These are phyloP conservation scores for Ceratocystis alfenasii DNA, from an alignment of 2,329 filamentous ascomycete species.

Conservation along the genomic window DNA sequence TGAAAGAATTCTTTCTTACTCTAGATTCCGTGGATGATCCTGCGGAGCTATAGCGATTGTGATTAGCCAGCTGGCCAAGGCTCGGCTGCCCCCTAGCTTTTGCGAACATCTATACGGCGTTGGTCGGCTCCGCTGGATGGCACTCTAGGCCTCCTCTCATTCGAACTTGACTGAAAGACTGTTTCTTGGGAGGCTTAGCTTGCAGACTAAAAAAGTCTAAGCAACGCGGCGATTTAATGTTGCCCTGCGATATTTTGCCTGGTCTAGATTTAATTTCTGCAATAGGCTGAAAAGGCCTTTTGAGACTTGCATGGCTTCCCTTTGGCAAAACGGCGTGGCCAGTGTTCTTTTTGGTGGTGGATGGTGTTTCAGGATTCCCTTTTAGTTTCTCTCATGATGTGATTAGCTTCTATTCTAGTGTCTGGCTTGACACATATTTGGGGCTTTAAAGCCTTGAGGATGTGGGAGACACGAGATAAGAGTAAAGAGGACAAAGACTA, in stretches of 20 bases:
- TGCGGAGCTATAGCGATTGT: not conserved
- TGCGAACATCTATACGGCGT: not conserved
- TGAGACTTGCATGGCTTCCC: no score
- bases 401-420: not conserved
- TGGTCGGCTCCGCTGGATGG: not conserved
- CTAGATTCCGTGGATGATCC: conserved; percentile 1
- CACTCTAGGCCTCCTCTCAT: not conserved
- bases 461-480: not conserved
- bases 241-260: no score
- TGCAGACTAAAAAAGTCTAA: no score
- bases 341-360: not conserved
- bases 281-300: no score
- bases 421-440: not conserved
- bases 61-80: not conserved
- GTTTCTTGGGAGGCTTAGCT: no score
- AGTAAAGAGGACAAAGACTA: not conserved
- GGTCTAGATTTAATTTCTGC: no score
- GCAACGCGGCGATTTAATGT: not conserved
- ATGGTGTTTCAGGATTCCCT: conserved; percentile 7
- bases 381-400: not conserved
- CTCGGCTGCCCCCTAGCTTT: not conserved
- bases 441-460: not conserved
- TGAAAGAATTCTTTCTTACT: not conserved
- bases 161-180: not conserved
- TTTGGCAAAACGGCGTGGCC: no score